Percentiles rank a stretch among this genome's conserved stretches.
Evolutionary conservation across 2,329 filamentous ascomycete species (phyloP).

Genomic region (Alternaria conjuncta): DNA sequence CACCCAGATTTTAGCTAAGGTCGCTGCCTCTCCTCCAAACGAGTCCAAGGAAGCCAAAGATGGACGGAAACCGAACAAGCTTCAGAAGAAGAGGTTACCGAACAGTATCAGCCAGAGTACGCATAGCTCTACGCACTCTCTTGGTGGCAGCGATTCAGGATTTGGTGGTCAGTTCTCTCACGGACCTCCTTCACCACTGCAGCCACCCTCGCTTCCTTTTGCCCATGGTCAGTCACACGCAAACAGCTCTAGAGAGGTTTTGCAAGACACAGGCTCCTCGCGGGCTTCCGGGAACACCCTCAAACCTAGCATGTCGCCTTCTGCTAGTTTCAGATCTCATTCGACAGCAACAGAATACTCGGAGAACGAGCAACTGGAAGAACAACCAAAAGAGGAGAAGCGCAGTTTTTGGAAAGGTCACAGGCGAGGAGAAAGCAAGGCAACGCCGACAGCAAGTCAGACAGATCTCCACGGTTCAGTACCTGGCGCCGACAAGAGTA

Average conservation of each 20-base stretch:
- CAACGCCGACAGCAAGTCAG: constrained; percentile 46
- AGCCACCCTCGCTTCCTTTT: constrained; percentile 40
- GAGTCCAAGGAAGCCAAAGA: constrained; percentile 46
- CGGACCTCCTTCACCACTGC: constrained; percentile 40
- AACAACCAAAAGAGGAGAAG: constrained; percentile 59
- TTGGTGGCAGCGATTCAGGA: constrained; percentile 53
- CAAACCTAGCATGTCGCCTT: constrained; percentile 73
- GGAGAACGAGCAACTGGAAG: constrained; percentile 76
- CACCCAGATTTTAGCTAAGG: constrained; percentile 46
- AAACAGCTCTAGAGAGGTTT: constrained; percentile 33
- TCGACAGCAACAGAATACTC: constrained; percentile 77
- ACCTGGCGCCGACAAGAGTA: constrained; percentile 47
- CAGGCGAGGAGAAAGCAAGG: constrained; percentile 42
- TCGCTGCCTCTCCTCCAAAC: constrained; percentile 66
- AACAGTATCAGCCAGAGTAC: constrained; percentile 83
- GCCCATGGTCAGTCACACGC: constrained; percentile 34
- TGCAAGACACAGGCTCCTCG: constrained; percentile 51
- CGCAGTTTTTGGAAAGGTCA: constrained; percentile 77
- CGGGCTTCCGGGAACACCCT: constrained; percentile 60
- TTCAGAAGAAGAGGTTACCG: constrained; percentile 81
- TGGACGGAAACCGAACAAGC: constrained; percentile 79
- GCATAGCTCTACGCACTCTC: constrained; percentile 84
- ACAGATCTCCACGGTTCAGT: constrained; percentile 46
- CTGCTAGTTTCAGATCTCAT: constrained; percentile 76
- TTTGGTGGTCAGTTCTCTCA: constrained; percentile 20